Base-by-base conservation (phyloP, 768 basidiomycete genomes). In the Suillus paluster region DNA sequence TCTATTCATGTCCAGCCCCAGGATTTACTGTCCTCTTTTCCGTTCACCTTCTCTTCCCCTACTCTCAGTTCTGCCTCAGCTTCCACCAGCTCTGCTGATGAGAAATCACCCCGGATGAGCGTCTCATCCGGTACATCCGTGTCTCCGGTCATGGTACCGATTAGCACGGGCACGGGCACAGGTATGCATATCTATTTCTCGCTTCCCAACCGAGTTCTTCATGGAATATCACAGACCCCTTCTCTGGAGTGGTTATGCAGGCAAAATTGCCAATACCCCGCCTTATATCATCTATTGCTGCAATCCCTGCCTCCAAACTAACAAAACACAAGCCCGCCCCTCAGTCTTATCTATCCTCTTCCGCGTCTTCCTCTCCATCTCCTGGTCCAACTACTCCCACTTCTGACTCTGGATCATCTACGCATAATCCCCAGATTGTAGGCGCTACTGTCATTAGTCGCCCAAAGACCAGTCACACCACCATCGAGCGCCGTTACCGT, bases 381-480 rank as follows among this genome's bases (percentile, higher is more conserved):
- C 79, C 83, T 11, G 79, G 70, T 6, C 66, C 71, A n/a, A 69
- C 70, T 1, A 59, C 67, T 15, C 70, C 76, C 33, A 39, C 64
- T 1, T 11, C 56, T n/a, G 66, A 74, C 64, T 21, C 66, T 60
- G 14, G 68, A 33, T 39, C 73, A 62, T 59, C 74, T 65, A 19
- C 15, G 1, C 19, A 5, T 53, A 58, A 33, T 23, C 8, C 48
- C 14, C 42, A 46, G 57, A 33, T 19, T 12, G 25, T 36, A 39
- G 34, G 38, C 6, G 39, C 62, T 34, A 33, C 63, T 17, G 42
- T 57, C 25, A 34, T 46, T 19, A 27, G 42, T n/a, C 83, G 89
- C 1, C 86, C 89, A n/a, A 95, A 94, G 77, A 94, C 93, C 0
- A 90, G 89, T 67, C 93, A 95, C 70, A 95, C 93, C 4, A 94